These are phyloP conservation scores for Trichoderma brevicompactum DNA, from an alignment of 2,329 filamentous ascomycete genomes.

Conservation along the genomic window DNA sequence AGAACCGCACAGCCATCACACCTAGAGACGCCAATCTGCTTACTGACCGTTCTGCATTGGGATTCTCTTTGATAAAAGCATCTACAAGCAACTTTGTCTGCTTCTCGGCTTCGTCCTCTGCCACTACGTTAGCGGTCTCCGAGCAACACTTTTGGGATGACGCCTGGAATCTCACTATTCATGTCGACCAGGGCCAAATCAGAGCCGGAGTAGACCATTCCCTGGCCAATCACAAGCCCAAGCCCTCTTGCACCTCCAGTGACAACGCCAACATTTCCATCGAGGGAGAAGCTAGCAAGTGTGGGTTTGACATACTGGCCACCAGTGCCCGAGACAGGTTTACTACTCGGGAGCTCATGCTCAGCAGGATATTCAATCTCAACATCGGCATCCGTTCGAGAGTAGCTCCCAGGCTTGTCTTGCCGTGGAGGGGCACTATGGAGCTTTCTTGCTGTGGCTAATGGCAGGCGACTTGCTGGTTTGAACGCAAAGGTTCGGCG, in stretches of 20 bases:
- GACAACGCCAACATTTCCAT: slow-evolving; percentile 80
- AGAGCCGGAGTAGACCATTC: slow-evolving; percentile 83
- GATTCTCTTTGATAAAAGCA: slow-evolving; percentile 79
- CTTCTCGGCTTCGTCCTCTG: slow-evolving; percentile 81
- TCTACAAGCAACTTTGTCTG: slow-evolving; percentile 76
- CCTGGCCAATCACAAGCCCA: slow-evolving; percentile 91
- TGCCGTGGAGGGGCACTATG: slow-evolving; percentile 43
- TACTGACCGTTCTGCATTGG: slow-evolving; percentile 67
- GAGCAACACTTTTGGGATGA: neutral
- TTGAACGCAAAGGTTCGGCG: slow-evolving; percentile 6
- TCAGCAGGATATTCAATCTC: slow-evolving; percentile 79
- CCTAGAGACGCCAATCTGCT: neutral
- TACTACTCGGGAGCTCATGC: slow-evolving; percentile 70
- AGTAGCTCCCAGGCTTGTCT: slow-evolving; percentile 65
- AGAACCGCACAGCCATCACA: neutral
- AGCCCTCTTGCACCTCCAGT: slow-evolving; percentile 90
- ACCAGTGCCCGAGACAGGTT: slow-evolving; percentile 74
- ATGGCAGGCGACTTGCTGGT: slow-evolving; percentile 23
- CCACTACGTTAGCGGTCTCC: slow-evolving; percentile 3
- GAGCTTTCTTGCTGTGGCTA: slow-evolving; percentile 38
- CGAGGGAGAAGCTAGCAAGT: slow-evolving; percentile 82
- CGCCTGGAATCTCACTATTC: slow-evolving; percentile 67
- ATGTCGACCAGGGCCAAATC: slow-evolving; percentile 92
- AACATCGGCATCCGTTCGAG: slow-evolving; percentile 79
- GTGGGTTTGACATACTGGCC: slow-evolving; percentile 85